A percentile compares a stretch with the other conserved stretches of the same genome.
Evolutionary conservation across 2,329 filamentous ascomycete species (phyloP).

Genomic region (Stemphylium lycopersici): DNA sequence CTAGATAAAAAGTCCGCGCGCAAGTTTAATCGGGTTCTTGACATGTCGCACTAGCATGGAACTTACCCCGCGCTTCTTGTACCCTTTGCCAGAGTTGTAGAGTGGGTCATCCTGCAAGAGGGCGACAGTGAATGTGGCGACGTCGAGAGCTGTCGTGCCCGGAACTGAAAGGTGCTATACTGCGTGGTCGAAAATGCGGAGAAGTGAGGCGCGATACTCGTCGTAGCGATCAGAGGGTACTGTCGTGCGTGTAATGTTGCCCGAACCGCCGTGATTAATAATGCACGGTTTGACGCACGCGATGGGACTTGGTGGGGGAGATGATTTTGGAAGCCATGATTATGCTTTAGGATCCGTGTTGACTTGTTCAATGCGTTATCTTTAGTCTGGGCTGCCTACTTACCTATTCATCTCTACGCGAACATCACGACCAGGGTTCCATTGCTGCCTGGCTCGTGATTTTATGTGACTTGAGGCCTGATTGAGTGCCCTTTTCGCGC

Average conservation of each 20-base stretch:
- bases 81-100: constrained; percentile 81
- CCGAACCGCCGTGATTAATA: constrained; percentile 57
- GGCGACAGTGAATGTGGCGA: constrained; percentile 75
- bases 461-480: too few species aligned
- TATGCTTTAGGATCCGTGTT: too few species aligned
- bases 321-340: too few species aligned
- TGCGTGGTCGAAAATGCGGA: constrained; percentile 41
- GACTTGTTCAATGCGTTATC: too few species aligned
- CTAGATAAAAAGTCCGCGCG: constrained; percentile 70
- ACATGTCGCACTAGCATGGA: constrained; percentile 75
- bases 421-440: too few species aligned
- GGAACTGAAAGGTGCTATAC: constrained; percentile 35
- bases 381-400: too few species aligned
- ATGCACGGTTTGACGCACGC: constrained; percentile 49
- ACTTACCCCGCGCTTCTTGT: constrained; percentile 77
- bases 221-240: constrained; percentile 46
- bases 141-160: constrained; percentile 68
- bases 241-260: constrained; percentile 53
- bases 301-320: not conserved
- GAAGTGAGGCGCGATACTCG: constrained; percentile 48
- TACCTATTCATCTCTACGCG: too few species aligned
- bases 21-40: constrained; percentile 80
- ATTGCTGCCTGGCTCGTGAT: too few species aligned
- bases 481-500: too few species aligned
- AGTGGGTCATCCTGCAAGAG: constrained; percentile 79